Evolutionary conservation across 2,329 filamentous ascomycete genomes (phyloP).

Genomic region (Didymella lethalis): DNA sequence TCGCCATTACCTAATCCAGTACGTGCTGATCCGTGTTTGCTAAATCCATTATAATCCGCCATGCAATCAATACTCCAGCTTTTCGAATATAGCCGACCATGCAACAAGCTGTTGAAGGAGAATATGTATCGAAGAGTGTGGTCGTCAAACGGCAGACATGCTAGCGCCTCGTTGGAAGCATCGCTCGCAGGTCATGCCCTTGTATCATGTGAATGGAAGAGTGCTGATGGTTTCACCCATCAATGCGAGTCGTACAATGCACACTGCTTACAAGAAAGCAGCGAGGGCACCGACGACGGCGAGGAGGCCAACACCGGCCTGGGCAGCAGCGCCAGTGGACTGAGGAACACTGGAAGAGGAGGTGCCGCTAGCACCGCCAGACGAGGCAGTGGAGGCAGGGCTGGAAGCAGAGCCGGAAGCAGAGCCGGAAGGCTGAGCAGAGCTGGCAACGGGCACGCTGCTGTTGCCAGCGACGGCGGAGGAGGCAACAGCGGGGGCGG

Average conservation of each 20-base stretch:
- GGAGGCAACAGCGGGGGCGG: constrained; percentile 3
- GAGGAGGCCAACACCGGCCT: neutral
- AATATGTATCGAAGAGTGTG: constrained; percentile 24
- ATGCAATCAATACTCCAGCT: constrained; percentile 23
- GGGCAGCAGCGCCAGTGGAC: constrained; percentile 35
- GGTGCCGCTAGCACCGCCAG: constrained; percentile 22
- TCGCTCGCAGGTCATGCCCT: constrained; percentile 3
- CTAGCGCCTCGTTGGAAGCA: neutral
- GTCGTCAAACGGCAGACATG: constrained; percentile 18
- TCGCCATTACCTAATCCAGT: constrained; percentile 18
- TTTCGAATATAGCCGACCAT: constrained; percentile 25
- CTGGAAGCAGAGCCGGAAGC: constrained; percentile 6
- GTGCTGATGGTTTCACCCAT: constrained; percentile 1
- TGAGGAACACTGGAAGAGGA: constrained; percentile 21
- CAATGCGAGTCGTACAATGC: constrained; percentile 26
- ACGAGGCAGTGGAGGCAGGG: constrained; percentile 13
- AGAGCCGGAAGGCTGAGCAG: constrained; percentile 6
- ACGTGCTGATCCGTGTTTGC: constrained; percentile 10
- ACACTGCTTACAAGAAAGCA: constrained; percentile 29
- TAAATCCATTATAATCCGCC: constrained; percentile 20
- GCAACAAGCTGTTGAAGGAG: constrained; percentile 20
- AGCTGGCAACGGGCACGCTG: constrained; percentile 9
- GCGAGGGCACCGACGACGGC: constrained; percentile 37
- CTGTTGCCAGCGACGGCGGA: constrained; percentile 2
- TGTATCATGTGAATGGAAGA: constrained; percentile 20